Evolutionary conservation across 2,329 filamentous ascomycete species (phyloP).

Genomic region (Aspergillus quadricinctus): DNA sequence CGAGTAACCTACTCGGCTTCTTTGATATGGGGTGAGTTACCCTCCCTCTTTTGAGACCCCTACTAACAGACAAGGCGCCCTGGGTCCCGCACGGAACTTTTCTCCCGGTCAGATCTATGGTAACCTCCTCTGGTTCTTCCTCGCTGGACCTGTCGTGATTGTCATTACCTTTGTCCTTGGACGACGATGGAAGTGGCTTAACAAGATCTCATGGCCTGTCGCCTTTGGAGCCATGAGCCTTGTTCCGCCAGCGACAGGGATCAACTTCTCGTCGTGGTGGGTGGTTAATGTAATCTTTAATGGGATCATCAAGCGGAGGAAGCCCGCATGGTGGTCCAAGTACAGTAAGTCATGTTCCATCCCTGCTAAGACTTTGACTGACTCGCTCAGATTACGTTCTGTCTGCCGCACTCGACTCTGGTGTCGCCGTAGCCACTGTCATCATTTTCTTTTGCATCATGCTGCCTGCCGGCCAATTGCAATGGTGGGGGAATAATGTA

Average conservation of each 20-base stretch:
- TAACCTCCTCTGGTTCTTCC: constrained; percentile 65
- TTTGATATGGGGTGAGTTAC: constrained; percentile 59
- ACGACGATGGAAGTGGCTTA: constrained; percentile 55
- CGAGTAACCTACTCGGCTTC: constrained; percentile 64
- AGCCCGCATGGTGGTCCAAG: constrained; percentile 47
- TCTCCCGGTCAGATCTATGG: constrained; percentile 59
- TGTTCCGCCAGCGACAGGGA: constrained; percentile 64
- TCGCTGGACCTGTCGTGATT: constrained; percentile 60
- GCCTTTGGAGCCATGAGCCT: constrained; percentile 62
- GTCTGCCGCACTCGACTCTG: constrained; percentile 42
- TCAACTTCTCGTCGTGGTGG: constrained; percentile 67
- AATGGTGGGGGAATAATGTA: constrained; percentile 43
- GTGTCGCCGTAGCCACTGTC: constrained; percentile 40
- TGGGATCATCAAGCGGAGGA: constrained; percentile 39
- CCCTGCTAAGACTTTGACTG: not conserved
- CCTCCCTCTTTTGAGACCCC: not conserved
- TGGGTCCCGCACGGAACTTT: constrained; percentile 67
- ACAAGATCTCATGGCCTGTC: constrained; percentile 65
- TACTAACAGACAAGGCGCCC: constrained; percentile 40
- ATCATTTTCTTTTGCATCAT: constrained; percentile 44
- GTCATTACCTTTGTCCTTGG: constrained; percentile 57
- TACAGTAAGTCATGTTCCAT: constrained; percentile 31
- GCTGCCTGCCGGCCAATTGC: constrained; percentile 35
- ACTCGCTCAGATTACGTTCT: constrained; percentile 35
- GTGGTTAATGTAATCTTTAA: constrained; percentile 47